Evolutionary conservation across 805 yeast species (phyloP), one percentile per base, ranked within the genome.

Genomic region (Lachancea mirantina): DNA sequence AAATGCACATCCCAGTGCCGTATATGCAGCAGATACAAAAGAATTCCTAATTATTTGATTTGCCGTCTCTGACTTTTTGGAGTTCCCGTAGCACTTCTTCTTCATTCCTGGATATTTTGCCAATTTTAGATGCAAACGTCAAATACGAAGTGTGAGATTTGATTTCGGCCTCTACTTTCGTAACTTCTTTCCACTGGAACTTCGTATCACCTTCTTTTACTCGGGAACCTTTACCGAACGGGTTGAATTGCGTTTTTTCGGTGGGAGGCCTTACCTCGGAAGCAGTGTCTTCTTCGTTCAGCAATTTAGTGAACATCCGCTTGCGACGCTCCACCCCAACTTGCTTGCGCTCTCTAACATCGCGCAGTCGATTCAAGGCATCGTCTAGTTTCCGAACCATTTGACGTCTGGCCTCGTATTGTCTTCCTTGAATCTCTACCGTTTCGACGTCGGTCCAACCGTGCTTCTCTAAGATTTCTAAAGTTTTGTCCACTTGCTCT

Each of bases 81-180:
- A 37, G 30, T 4, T 26, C 18, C 11, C 33, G 32, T 9, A 37
- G 23, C 11, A 38, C 42, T 17, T 31, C 30, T 7, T 33, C 34
- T 21, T 38, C 49, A 18, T 43, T 30, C 40, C 52, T 46, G 27
- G 44, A 26, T 23, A 41, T 45, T 25, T 51, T 40, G 6, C 48
- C 49, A 40, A 58, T 57, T 43, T 62, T 69, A 38, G 66, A 68
- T 15, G 98, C 99, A 69, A 92, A 92, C 2, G 96, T 84, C 49
- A 92, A 62, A 53, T 85, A 92, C 0, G 96, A 84, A 0, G 99
- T 92, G 49, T 92, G 99, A 5, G 87, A 79, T 61, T 89, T 89
- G 47, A 89, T 67, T 52, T 92, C 97, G 3, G 77, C 49, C 55
- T 89, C 98, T 6, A 78, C 66, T 54, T 76, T 79, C 11, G 95